Base-by-base conservation (phyloP, 805 yeast genomes). In the Grigorovia jiainica region DNA sequence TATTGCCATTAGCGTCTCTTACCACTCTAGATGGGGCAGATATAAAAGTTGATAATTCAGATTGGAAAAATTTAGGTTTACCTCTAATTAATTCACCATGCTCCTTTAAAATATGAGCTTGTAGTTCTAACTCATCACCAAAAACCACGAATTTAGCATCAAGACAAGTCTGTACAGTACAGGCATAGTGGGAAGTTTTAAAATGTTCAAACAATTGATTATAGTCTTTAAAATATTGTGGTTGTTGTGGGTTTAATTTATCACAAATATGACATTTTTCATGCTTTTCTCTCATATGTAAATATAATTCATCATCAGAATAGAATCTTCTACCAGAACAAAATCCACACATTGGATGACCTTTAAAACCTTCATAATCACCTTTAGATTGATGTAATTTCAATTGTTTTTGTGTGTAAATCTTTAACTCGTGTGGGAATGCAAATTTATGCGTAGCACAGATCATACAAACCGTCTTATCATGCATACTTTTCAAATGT, bases 131-230 rank as follows among this genome's bases (percentile, higher is more conserved):
- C 41, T 84, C 92, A 47, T 87, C 90, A 18, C 80, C 74, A 58
- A 92, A 92, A 1, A 90, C 98, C 18, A 92, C 92, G 64, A 92
- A 90, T 58, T 85, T 84, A 60, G 83, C 79, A 43, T 89, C 97
- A 38, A 89, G 62, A 64, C 99, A 92, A 10, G 73, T 54, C 38
- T 76, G 84, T 16, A 83, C 82, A 25, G 73, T 70, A 64, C 99
- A 92, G 13, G 78, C 77, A 60, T 68, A 86, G 61, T 92, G 99
- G 34, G 72, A 77, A 4, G 56, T 60, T 50, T 67, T 70, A 62
- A 92, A 92, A 66, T 92, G 99, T 13, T 67, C 66, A 51, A 78
- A 82, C 42, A 92, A 68, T 32, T 76, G 68, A 36, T 82, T 82
- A 57, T 90, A 90, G 60, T 89, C 74, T 49, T 71, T 71, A 64